Percentiles rank a stretch among this genome's conserved stretches.
Conservation (phyloP, 257 asterid genomes). For the Striga asiatica region DNA sequence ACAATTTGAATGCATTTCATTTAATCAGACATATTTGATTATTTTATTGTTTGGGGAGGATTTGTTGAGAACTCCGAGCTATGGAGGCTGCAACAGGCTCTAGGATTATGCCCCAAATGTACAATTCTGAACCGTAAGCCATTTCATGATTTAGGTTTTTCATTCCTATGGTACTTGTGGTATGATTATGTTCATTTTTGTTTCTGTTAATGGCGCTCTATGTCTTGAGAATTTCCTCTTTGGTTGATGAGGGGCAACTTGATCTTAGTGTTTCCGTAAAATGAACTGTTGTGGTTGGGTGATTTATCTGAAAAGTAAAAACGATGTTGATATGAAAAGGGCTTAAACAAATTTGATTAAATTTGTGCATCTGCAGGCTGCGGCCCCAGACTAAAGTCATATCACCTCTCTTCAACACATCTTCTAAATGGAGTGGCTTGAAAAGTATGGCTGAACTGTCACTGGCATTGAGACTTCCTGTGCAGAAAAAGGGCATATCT, state of each 20-base stretch:
- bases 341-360: neutral
- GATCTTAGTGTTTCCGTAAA: constrained; percentile 3
- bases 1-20: too few species aligned
- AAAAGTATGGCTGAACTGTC: constrained; percentile 9
- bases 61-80: constrained; percentile 3
- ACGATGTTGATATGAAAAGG: neutral
- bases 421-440: constrained; percentile 16
- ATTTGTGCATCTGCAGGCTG: constrained; percentile 30
- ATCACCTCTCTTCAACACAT: constrained; percentile 16
- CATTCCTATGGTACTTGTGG: neutral
- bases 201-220: too few species aligned
- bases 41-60: neutral
- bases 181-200: constrained; percentile 4
- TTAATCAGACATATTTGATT: too few species aligned
- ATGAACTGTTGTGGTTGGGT: too few species aligned
- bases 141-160: neutral
- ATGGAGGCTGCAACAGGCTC: constrained; percentile 57
- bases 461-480: constrained; percentile 23
- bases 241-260: neutral
- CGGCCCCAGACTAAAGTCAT: constrained; percentile 18
- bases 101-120: constrained; percentile 29
- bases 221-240: neutral
- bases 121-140: constrained; percentile 34
- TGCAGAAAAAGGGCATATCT: constrained; percentile 20
- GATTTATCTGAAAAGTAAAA: too few species aligned